These are phyloP conservation scores for Chlamydomonas applanata DNA, from an alignment of 139 green algal species.

Conservation along the genomic window DNA sequence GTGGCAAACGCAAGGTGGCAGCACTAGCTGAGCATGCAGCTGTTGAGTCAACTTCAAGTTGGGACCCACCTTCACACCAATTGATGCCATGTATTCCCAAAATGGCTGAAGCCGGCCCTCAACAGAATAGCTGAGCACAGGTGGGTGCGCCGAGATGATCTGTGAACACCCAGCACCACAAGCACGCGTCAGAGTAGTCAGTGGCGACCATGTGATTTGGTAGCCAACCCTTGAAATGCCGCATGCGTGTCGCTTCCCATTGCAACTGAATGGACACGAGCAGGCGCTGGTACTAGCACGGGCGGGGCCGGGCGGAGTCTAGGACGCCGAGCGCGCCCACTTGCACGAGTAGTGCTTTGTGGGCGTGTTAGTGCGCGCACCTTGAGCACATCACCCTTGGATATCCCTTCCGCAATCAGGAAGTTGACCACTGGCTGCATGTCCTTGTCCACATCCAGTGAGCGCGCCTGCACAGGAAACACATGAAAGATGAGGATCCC, in stretches of 20 bases:
- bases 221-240: too few species aligned
- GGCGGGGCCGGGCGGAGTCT: too few species aligned
- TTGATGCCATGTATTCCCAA: constrained; percentile 46
- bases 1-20: too few species aligned
- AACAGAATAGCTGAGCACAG: constrained; percentile 66
- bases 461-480: constrained; percentile 38
- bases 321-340: too few species aligned
- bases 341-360: too few species aligned
- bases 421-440: constrained; percentile 64
- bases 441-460: constrained; percentile 54
- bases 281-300: too few species aligned
- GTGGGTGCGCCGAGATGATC: constrained; percentile 64
- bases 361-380: constrained; percentile 19
- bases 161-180: constrained; percentile 21
- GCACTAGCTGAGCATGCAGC: too few species aligned
- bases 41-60: too few species aligned
- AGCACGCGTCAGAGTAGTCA: too few species aligned
- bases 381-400: constrained; percentile 35
- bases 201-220: too few species aligned
- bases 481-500: not conserved
- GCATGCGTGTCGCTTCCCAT: too few species aligned
- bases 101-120: constrained; percentile 56
- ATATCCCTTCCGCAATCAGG: constrained; percentile 36
- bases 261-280: too few species aligned
- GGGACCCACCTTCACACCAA: constrained; percentile 18